Percentiles rank a stretch among this genome's conserved stretches.
Evolutionary conservation across 2,329 filamentous ascomycete genomes (phyloP).

Genomic region (Penicillium rolfsii): DNA sequence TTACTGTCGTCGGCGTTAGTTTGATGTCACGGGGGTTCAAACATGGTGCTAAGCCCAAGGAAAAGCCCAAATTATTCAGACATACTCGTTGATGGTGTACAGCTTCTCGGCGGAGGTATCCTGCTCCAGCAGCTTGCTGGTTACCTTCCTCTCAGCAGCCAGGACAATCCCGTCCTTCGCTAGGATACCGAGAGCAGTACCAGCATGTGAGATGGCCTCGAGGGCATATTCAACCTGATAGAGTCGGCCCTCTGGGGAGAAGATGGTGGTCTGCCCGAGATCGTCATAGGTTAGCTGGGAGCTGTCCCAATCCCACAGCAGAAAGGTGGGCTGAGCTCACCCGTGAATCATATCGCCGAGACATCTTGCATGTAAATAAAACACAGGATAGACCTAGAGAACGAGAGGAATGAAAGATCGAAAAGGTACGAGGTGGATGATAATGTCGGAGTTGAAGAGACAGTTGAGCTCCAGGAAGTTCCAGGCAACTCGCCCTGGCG

Average conservation of each 20-base stretch:
- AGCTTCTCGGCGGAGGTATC: constrained; percentile 99
- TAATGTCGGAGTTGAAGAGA: constrained; percentile 28
- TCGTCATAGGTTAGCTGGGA: constrained; percentile 43
- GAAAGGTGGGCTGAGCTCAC: constrained; percentile 57
- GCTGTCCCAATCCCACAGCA: constrained; percentile 31
- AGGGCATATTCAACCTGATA: constrained; percentile 99
- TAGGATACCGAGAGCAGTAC: constrained; percentile 93
- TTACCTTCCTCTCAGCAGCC: constrained; percentile 97
- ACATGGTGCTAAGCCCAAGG: background rate
- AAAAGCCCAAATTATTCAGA: background rate
- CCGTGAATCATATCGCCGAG: constrained; percentile 95
- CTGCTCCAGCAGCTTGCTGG: constrained; percentile 97
- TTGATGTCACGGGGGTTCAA: background rate
- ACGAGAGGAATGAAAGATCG: constrained; percentile 20
- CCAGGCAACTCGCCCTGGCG: constrained; percentile 47
- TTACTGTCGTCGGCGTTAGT: constrained; percentile 64
- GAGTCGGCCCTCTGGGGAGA: constrained; percentile 96
- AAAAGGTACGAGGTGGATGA: constrained; percentile 27
- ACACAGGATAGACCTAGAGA: constrained; percentile 15
- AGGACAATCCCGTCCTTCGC: constrained; percentile 98
- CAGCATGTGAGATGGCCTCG: constrained; percentile 97
- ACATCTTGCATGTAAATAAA: constrained; percentile 64
- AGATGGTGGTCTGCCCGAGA: constrained; percentile 84
- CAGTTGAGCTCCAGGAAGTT: constrained; percentile 35
- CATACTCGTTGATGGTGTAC: constrained; percentile 97